Evolutionary conservation across 148 eudicot species (phyloP), one percentile per base, ranked within the genome.

Genomic region (Silene latifolia): DNA sequence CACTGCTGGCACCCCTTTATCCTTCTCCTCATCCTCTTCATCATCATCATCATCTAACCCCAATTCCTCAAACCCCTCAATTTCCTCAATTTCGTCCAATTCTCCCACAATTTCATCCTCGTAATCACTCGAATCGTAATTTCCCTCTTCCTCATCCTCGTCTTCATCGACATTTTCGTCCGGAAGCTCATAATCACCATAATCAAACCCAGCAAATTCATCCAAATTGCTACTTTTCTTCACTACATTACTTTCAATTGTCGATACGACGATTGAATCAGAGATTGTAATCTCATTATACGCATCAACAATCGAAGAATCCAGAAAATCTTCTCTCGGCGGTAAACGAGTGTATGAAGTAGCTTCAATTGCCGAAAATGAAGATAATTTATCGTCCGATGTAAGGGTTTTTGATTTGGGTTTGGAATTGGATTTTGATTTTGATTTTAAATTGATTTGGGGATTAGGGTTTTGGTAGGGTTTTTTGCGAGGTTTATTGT

Each of bases 1-100:
- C 77, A 95, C 93, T 4, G 99, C 97, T 0, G 99, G 99, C 18
- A 95, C 84, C 56, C 99, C 99, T 77, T 95, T 95, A 80, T 92
- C 98, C 79, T 94, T 94, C 84, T 90, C 98, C 78, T 68, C 86
- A 60, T 58, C 71, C 1, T 35, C 70, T 23, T 72, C 83, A 32
- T 72, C 83, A 32, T 61, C 78, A 39, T 71, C 51, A 32, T 61
- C 78, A 39, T 71, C 51, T 60, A 67, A 77, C 35, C 60, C 80
- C 73, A 61, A n/a, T n/a, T n/a, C 79, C 47, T 54, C 74, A 15
- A 63, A 68, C 6, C 47, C 83, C 24, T 70, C 83, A 44, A 74
- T 71, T 63, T 39, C 86, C 63, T 67, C 70, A 1, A 46, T 71
- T 39, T 51, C 56, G 1, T 51, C 56, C 56, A 51, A 13, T 15